Conservation (phyloP, 805 yeast species). For the Sugiyamaella valdiviana region DNA sequence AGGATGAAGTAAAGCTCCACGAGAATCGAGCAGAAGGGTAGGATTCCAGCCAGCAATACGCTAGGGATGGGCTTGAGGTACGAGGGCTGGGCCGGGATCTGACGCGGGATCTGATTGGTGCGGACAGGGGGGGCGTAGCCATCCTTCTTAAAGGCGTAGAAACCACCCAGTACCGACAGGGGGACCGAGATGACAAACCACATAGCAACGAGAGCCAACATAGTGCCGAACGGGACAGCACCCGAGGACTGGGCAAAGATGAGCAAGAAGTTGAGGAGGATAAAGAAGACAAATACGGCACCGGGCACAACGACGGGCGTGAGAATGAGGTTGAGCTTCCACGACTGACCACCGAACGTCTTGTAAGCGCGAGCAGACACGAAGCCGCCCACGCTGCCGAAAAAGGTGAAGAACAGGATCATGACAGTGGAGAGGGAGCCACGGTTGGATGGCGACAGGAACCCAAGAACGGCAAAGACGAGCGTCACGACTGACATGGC, state of each 20-base stretch:
- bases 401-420: slow-evolving; percentile 75
- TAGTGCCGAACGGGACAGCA: slow-evolving; percentile 88
- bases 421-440: slow-evolving; percentile 88
- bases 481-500: slow-evolving; percentile 69
- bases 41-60: slow-evolving; percentile 73
- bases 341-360: slow-evolving; percentile 83
- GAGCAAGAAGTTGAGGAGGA: slow-evolving; percentile 75
- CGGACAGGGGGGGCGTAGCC: slow-evolving; percentile 67
- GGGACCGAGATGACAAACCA: slow-evolving; percentile 89
- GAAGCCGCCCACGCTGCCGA: slow-evolving; percentile 79
- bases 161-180: slow-evolving; percentile 73
- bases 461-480: slow-evolving; percentile 78
- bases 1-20: slow-evolving; percentile 92
- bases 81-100: slow-evolving; percentile 87
- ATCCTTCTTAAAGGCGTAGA: slow-evolving; percentile 61
- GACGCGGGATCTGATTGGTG: slow-evolving; percentile 94
- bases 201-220: slow-evolving; percentile 68
- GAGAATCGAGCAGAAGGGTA: slow-evolving; percentile 92
- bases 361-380: slow-evolving; percentile 82
- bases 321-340: slow-evolving; percentile 79
- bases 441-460: slow-evolving; percentile 88
- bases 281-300: slow-evolving; percentile 51
- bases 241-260: slow-evolving; percentile 79
- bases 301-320: slow-evolving; percentile 90
- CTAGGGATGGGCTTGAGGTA: slow-evolving; percentile 64